A percentile compares a stretch with the other conserved stretches of the same genome.
Conservation (phyloP, 2,329 filamentous ascomycete genomes). For the Phaeosphaeriaceae sp. region DNA sequence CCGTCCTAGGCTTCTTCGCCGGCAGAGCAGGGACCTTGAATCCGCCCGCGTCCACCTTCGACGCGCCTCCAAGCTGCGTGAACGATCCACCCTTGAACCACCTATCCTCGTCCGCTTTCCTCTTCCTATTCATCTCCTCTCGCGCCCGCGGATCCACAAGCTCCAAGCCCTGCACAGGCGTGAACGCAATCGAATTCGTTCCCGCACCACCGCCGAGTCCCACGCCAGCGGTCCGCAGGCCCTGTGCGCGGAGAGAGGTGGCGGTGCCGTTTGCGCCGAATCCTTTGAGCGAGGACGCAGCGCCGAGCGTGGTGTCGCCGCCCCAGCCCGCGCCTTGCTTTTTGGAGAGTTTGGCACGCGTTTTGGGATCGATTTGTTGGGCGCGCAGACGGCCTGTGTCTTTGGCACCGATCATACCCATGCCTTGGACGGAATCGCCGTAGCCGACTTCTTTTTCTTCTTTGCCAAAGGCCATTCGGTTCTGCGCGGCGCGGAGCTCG, state of each 20-base stretch:
- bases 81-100: slow-evolving; percentile 99
- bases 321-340: slow-evolving; percentile 94
- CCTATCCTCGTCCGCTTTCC: slow-evolving; percentile 91
- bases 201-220: slow-evolving; percentile 70
- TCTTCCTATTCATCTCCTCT: slow-evolving; percentile 85
- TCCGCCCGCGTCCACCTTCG: slow-evolving; percentile 63
- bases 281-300: slow-evolving; percentile 74
- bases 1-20: slow-evolving; percentile 66
- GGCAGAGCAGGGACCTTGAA: slow-evolving; percentile 87
- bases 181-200: slow-evolving; percentile 89
- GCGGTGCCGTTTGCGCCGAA: slow-evolving; percentile 72
- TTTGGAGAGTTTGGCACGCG: slow-evolving; percentile 88
- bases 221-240: slow-evolving; percentile 81
- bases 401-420: slow-evolving; percentile 93
- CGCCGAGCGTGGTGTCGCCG: slow-evolving; percentile 62
- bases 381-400: slow-evolving; percentile 89
- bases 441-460: slow-evolving; percentile 95
- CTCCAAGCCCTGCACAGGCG: slow-evolving; percentile 91
- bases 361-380: slow-evolving; percentile 90
- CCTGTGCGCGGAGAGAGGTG: slow-evolving; percentile 77
- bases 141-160: slow-evolving; percentile 92
- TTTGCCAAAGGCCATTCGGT: slow-evolving; percentile 93
- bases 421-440: slow-evolving; percentile 82
- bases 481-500: slow-evolving; percentile 93
- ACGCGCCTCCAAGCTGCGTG: slow-evolving; percentile 72